Evolutionary conservation across 257 asterid genomes (phyloP).

Genomic region (Sherardia arvensis): DNA sequence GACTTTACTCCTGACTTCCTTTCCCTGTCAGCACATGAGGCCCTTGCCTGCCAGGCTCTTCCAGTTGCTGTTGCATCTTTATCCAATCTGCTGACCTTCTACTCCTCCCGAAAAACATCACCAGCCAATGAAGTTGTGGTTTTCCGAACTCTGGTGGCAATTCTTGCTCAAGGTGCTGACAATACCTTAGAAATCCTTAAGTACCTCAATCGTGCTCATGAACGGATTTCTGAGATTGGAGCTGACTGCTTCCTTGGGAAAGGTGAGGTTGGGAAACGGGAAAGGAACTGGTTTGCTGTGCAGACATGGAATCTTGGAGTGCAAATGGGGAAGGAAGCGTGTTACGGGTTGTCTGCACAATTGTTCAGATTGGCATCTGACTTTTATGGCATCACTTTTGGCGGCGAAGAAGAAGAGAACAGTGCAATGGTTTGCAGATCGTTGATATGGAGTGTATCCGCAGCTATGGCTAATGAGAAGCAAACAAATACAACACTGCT

Average conservation of each 20-base stretch:
- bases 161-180: constrained; percentile 51
- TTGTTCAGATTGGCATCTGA: constrained; percentile 79
- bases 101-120: constrained; percentile 59
- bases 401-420: constrained; percentile 45
- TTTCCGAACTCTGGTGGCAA: constrained; percentile 66
- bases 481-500: constrained; percentile 33
- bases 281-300: constrained; percentile 81
- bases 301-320: constrained; percentile 82
- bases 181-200: constrained; percentile 52
- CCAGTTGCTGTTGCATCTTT: constrained; percentile 75
- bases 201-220: constrained; percentile 59
- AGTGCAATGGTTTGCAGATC: constrained; percentile 66
- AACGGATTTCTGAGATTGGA: constrained; percentile 57
- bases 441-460: constrained; percentile 55
- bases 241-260: constrained; percentile 63
- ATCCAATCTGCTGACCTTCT: constrained; percentile 55
- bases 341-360: constrained; percentile 50
- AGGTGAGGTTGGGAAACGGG: constrained; percentile 76
- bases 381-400: constrained; percentile 39
- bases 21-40: constrained; percentile 88
- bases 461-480: constrained; percentile 66
- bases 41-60: constrained; percentile 64
- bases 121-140: constrained; percentile 68
- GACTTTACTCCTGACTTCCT: constrained; percentile 91
- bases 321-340: constrained; percentile 56